These are phyloP conservation scores for Pythium vanterpoolii DNA, from an alignment of 352 stramenopile genomes.

Conservation along the genomic window DNA sequence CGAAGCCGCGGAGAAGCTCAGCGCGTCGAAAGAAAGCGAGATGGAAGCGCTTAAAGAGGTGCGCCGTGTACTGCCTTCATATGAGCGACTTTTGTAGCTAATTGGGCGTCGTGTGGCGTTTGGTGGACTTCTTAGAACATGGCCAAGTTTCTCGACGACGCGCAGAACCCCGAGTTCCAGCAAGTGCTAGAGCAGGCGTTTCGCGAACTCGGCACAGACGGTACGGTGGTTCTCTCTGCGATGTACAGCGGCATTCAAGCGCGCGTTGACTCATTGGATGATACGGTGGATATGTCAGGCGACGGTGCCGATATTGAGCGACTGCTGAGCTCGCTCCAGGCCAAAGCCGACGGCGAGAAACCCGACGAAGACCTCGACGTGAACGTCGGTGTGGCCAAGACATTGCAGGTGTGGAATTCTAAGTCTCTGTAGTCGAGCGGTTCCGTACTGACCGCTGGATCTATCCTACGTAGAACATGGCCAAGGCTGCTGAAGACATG, in stretches of 20 bases:
- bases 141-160: slow-evolving; percentile 82
- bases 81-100: background rate
- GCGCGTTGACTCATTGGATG: background rate
- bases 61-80: background rate
- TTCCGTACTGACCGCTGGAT: no score
- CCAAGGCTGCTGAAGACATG: slow-evolving; percentile 85
- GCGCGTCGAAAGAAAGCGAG: slow-evolving; percentile 45
- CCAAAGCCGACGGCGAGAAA: slow-evolving; percentile 31
- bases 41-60: slow-evolving; percentile 70
- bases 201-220: slow-evolving; percentile 68
- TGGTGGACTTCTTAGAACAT: slow-evolving; percentile 54
- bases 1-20: slow-evolving; percentile 48
- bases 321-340: slow-evolving; percentile 53
- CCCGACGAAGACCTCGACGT: slow-evolving; percentile 66
- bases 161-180: slow-evolving; percentile 86
- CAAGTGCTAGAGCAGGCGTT: slow-evolving; percentile 85
- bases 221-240: slow-evolving; percentile 22
- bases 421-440: no score
- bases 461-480: slow-evolving; percentile 86
- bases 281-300: slow-evolving; percentile 30
- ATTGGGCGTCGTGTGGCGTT: background rate
- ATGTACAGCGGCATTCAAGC: background rate
- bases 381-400: slow-evolving; percentile 80
- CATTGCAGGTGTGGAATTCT: slow-evolving; percentile 78
- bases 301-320: slow-evolving; percentile 69